These are phyloP conservation scores for Neopestalotiopsis sp. DNA, from an alignment of 2,329 filamentous ascomycete genomes.

Conservation along the genomic window DNA sequence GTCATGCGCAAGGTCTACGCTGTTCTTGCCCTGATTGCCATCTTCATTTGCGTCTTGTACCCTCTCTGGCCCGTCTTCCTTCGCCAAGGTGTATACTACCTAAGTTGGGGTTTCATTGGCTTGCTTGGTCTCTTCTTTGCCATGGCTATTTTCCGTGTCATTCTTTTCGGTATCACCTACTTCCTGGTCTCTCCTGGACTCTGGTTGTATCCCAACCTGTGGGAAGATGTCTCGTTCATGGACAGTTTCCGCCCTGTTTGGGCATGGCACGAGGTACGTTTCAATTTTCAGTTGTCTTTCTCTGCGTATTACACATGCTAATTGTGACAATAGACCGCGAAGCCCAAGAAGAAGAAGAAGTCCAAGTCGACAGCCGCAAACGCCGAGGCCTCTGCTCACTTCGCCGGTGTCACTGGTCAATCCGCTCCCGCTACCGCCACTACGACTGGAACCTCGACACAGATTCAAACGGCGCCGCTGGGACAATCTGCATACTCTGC, in stretches of 20 bases:
- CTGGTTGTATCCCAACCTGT: constrained; percentile 98
- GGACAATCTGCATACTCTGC: constrained; percentile 49
- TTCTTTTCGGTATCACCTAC: constrained; percentile 92
- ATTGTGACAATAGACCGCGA: constrained; percentile 31
- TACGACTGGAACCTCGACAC: constrained; percentile 62
- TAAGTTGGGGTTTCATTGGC: constrained; percentile 91
- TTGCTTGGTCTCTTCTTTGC: constrained; percentile 92
- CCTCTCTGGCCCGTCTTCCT: constrained; percentile 93
- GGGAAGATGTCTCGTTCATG: constrained; percentile 98
- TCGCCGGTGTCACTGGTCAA: constrained; percentile 60
- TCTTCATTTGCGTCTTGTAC: constrained; percentile 92
- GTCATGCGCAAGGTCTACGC: constrained; percentile 94
- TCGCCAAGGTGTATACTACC: constrained; percentile 94
- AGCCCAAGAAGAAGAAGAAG: constrained; percentile 63
- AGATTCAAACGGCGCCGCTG: constrained; percentile 50
- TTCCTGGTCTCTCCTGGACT: constrained; percentile 84
- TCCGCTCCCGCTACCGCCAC: constrained; percentile 58
- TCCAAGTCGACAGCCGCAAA: constrained; percentile 39
- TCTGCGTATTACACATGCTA: background rate
- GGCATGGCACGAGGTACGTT: constrained; percentile 94
- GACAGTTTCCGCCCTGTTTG: constrained; percentile 95
- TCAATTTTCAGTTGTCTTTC: background rate
- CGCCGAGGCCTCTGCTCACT: constrained; percentile 41
- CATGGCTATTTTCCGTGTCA: constrained; percentile 96
- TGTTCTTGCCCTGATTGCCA: constrained; percentile 77